Evolutionary conservation across 306 rosid genomes (phyloP).

Genomic region (Medicago ruthenica): DNA sequence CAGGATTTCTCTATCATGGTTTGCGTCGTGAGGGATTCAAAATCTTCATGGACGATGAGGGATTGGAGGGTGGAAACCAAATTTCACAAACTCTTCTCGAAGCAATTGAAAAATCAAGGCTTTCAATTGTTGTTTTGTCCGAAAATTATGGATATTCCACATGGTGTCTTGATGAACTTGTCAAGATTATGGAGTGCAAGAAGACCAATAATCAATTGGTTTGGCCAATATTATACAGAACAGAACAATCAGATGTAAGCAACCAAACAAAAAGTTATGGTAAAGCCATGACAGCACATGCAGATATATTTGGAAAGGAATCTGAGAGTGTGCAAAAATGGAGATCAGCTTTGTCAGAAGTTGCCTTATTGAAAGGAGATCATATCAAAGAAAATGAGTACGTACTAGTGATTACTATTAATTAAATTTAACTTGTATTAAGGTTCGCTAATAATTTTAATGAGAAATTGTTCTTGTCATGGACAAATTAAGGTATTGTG

Average conservation of each 20-base stretch:
- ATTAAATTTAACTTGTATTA: too few species aligned
- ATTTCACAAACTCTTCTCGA: neutral
- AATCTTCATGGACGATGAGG: slow-evolving; percentile 34
- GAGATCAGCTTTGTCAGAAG: slow-evolving; percentile 27
- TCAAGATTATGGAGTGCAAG: neutral
- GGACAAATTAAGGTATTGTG: too few species aligned
- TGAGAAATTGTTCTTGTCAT: too few species aligned
- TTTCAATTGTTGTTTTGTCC: slow-evolving; percentile 27
- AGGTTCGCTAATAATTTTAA: too few species aligned
- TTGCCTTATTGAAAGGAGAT: neutral
- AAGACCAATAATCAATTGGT: slow-evolving; percentile 3
- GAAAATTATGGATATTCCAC: slow-evolving; percentile 31
- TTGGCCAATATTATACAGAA: slow-evolving; percentile 17
- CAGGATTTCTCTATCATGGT: slow-evolving; percentile 11
- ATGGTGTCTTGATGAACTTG: slow-evolving; percentile 31
- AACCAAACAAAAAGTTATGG: neutral
- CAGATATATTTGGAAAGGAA: neutral
- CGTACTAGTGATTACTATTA: too few species aligned
- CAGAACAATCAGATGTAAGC: neutral
- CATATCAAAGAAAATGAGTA: neutral
- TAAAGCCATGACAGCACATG: slow-evolving; percentile 12
- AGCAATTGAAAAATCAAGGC: slow-evolving; percentile 10
- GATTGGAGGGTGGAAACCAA: slow-evolving; percentile 19
- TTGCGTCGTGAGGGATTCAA: neutral
- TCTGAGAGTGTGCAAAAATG: neutral